phyloP scores from a whole-genome alignment of 2,329 filamentous ascomycete species.

The Exophiala phaeomuriformis region DNA sequence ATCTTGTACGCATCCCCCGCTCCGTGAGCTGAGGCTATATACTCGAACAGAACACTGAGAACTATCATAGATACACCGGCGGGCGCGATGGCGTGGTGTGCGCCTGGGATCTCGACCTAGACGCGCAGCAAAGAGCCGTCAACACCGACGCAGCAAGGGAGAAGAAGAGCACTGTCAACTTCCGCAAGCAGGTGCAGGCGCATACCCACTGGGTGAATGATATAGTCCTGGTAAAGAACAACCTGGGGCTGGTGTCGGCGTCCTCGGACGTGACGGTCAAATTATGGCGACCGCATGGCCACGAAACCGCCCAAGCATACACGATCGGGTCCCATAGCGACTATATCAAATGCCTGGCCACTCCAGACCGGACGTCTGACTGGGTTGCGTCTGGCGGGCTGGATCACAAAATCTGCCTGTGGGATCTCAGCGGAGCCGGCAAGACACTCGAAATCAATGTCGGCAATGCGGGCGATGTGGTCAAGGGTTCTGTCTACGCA shows the following conservation, averaged over 20 bases:
- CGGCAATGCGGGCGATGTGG: conserved; percentile 59
- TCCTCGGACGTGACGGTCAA: conserved; percentile 94
- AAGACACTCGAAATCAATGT: conserved; percentile 82
- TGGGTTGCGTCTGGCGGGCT: conserved; percentile 94
- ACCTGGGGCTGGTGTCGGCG: conserved; percentile 73
- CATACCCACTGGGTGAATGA: conserved; percentile 98
- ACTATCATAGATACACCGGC: conserved; percentile 69
- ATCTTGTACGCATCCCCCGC: conserved; percentile 62
- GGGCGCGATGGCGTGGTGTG: conserved; percentile 93
- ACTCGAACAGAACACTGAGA: conserved; percentile 17
- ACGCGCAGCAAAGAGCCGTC: conserved; percentile 41
- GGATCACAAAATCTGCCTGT: conserved; percentile 84
- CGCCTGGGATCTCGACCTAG: conserved; percentile 81
- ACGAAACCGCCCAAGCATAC: conserved; percentile 51
- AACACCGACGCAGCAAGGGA: conserved; percentile 23
- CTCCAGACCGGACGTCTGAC: conserved; percentile 60
- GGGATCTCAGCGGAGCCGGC: conserved; percentile 84
- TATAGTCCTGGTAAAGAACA: conserved; percentile 70
- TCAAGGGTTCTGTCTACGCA: conserved; percentile 94
- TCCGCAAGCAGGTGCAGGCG: conserved; percentile 62
- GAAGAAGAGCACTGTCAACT: conserved; percentile 41
- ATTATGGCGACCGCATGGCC: conserved; percentile 71
- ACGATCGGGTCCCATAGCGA: conserved; percentile 90
- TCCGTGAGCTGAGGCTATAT: background rate
- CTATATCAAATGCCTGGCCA: conserved; percentile 90